A percentile compares a stretch with the other conserved stretches of the same genome.
Evolutionary conservation across 2,329 filamentous ascomycete genomes (phyloP).

Genomic region (Mycosphaerella arachidis): DNA sequence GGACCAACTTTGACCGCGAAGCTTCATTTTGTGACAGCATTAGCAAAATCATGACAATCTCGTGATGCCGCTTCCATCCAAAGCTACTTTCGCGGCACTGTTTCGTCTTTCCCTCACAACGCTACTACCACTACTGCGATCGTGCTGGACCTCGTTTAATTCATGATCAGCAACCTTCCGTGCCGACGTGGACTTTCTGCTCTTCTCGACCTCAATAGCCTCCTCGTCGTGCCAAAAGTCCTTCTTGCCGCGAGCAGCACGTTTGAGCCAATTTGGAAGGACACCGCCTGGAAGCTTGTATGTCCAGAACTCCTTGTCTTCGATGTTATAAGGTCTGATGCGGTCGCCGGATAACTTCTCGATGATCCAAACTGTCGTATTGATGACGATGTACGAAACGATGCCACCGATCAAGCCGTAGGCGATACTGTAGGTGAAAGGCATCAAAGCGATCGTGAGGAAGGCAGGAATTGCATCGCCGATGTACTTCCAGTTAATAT

Average conservation of each 20-base stretch:
- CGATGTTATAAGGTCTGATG: slow-evolving; percentile 69
- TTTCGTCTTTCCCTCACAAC: not conserved
- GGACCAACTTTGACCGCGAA: not conserved
- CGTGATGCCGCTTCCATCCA: not conserved
- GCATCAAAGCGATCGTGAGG: slow-evolving; percentile 78
- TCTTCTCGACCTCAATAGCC: not conserved
- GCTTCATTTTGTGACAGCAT: not conserved
- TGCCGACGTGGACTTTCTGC: not conserved
- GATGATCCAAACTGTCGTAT: slow-evolving; percentile 65
- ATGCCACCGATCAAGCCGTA: slow-evolving; percentile 81
- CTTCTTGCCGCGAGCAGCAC: slow-evolving; percentile 62
- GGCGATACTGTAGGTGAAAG: slow-evolving; percentile 84
- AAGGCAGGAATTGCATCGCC: slow-evolving; percentile 83
- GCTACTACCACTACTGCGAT: not conserved
- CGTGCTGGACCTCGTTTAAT: not conserved
- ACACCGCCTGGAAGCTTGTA: slow-evolving; percentile 71
- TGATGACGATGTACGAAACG: slow-evolving; percentile 70
- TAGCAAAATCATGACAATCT: not conserved
- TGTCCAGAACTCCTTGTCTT: slow-evolving; percentile 75
- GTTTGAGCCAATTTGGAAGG: slow-evolving; percentile 67
- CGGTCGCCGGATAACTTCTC: slow-evolving; percentile 63
- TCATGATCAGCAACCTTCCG: not conserved
- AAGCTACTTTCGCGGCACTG: not conserved
- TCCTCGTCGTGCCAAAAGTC: slow-evolving; percentile 59
- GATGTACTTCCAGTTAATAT: slow-evolving; percentile 86